These are phyloP conservation scores for Pichia occidentalis DNA, from an alignment of 805 yeast species.

Conservation along the genomic window DNA sequence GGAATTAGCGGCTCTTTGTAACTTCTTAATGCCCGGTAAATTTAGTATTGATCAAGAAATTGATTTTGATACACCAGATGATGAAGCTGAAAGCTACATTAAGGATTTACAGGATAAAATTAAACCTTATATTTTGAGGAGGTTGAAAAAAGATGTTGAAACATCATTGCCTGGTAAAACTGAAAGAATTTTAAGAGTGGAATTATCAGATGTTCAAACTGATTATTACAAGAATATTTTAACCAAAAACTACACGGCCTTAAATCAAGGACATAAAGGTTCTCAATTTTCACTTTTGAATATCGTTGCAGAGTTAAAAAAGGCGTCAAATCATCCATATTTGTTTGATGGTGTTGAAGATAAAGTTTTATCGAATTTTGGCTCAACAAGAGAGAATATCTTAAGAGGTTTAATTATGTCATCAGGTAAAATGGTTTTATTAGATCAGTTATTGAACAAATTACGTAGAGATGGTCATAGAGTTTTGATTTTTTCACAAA, in stretches of 20 bases:
- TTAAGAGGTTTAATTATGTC: slow-evolving; percentile 93
- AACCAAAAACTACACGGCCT: slow-evolving; percentile 85
- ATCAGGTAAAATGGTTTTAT: slow-evolving; percentile 94
- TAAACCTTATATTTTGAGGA: slow-evolving; percentile 87
- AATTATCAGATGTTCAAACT: slow-evolving; percentile 89
- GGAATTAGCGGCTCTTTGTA: slow-evolving; percentile 90
- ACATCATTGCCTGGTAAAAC: slow-evolving; percentile 94
- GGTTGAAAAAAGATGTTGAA: slow-evolving; percentile 95
- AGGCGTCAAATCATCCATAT: slow-evolving; percentile 96
- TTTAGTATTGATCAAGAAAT: slow-evolving; percentile 88
- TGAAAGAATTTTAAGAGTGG: slow-evolving; percentile 92
- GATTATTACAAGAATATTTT: slow-evolving; percentile 90
- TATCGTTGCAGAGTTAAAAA: slow-evolving; percentile 91
- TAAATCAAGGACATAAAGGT: slow-evolving; percentile 76
- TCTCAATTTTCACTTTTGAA: slow-evolving; percentile 82
- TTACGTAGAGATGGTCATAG: slow-evolving; percentile 92
- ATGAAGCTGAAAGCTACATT: slow-evolving; percentile 81
- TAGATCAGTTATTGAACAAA: slow-evolving; percentile 82
- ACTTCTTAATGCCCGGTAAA: slow-evolving; percentile 94
- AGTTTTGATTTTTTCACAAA: slow-evolving; percentile 90
- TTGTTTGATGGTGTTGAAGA: slow-evolving; percentile 90
- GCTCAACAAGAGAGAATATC: slow-evolving; percentile 67
- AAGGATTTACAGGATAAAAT: slow-evolving; percentile 76
- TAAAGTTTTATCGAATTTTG: slow-evolving; percentile 60
- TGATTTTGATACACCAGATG: slow-evolving; percentile 86